Evolutionary conservation across 805 yeast genomes (phyloP), one percentile per base, ranked within the genome.

Genomic region (Monosporozyma aerobia): DNA sequence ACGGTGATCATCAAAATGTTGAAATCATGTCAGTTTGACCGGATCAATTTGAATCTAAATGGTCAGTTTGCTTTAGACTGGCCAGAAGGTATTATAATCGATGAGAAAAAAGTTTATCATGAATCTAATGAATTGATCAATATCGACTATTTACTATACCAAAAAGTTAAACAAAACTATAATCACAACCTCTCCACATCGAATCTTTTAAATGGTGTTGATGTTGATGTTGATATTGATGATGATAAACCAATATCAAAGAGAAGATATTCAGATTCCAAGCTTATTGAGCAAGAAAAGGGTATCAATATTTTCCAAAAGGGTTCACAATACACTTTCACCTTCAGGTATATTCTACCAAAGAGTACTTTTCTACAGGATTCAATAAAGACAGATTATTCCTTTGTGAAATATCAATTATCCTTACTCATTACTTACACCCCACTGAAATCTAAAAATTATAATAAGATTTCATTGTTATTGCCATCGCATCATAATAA

Each of bases 291-390:
- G 4, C 19, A 29, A 6, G 22, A 41, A 23, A 13, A 30, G 13
- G 51, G 33, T 16, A 63, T 61, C 8, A 58, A 70, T 61, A 75
- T 75, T 50, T 67, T 70, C 3, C 89, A 90, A 59, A 73, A 77
- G 14, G 87, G 94, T 0, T 97, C 97, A 16, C 96, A 88, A 61
- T 92, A 94, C 63, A 77, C 88, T 49, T 92, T 90, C 72, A 85
- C 86, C 56, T 92, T 92, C 66, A 98, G 94, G 67, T 87, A 88
- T 52, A 84, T 95, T 5, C 74, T 94, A 37, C 90, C 87, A 7
- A 78, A 90, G 6, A 80, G 87, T 13, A 72, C 83, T 27, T 97
- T 19, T 40, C 23, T 41, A 41, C 30, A 97, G 0, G 99, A 92
- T 65, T 65, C 95, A 0, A 77, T 85, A 2, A 69, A 72, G 32